Conservation (phyloP, 1,284 basidiomycete species). For the Ustilago loliicola region DNA sequence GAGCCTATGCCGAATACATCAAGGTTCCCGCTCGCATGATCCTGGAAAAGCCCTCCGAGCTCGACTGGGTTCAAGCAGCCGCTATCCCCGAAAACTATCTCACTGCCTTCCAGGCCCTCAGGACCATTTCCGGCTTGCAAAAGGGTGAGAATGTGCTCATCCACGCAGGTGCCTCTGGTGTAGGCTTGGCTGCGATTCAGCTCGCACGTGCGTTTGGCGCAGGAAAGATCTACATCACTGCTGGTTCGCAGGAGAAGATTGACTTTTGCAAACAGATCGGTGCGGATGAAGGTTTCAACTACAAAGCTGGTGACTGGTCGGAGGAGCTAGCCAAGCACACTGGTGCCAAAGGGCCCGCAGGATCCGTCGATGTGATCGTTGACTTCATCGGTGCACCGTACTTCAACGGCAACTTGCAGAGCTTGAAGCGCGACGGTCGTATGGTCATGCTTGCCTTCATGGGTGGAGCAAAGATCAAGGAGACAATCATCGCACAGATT, state of each 20-base stretch:
- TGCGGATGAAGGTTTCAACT: conserved; percentile 82
- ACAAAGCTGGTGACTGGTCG: conserved; percentile 85
- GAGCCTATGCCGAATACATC: conserved; percentile 92
- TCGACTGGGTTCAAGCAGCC: conserved; percentile 82
- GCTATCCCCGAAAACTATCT: conserved; percentile 67
- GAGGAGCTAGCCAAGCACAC: conserved; percentile 73
- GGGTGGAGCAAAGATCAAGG: conserved; percentile 79
- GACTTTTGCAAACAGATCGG: conserved; percentile 79
- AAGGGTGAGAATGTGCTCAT: conserved; percentile 86
- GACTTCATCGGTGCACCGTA: conserved; percentile 90
- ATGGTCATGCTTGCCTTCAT: conserved; percentile 80
- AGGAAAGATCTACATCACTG: conserved; percentile 74
- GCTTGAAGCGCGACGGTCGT: conserved; percentile 82
- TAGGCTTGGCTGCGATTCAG: conserved; percentile 91
- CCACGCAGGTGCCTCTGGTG: conserved; percentile 80
- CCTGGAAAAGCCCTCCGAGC: conserved; percentile 80
- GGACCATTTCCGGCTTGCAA: conserved; percentile 43
- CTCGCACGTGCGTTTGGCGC: conserved; percentile 82
- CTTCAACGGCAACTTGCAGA: conserved; percentile 84
- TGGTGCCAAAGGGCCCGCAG: conserved; percentile 42
- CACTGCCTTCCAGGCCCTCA: conserved; percentile 67
- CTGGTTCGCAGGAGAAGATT: conserved; percentile 86
- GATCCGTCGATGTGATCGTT: conserved; percentile 82
- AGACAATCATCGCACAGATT: conserved; percentile 79
- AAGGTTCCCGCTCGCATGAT: conserved; percentile 79